phyloP scores from a whole-genome alignment of 768 basidiomycete genomes.

The Trametes cubensis region DNA sequence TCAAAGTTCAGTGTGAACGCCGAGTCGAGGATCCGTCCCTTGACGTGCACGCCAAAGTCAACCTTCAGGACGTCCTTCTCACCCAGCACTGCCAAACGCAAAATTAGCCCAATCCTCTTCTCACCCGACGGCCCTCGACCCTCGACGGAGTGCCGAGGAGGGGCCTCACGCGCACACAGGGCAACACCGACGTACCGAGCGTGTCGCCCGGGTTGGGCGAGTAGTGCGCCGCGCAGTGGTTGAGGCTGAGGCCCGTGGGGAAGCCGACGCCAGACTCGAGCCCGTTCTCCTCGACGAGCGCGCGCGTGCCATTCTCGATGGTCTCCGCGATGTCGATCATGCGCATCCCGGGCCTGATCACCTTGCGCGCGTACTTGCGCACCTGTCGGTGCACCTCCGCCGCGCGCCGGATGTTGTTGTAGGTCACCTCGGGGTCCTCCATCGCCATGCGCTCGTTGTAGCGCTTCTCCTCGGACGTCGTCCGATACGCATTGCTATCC shows the following conservation, averaged over 20 bases:
- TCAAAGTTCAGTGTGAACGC: constrained; percentile 93
- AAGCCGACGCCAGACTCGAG: constrained; percentile 89
- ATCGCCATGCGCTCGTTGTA: constrained; percentile 76
- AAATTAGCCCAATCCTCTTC: background rate
- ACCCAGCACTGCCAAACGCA: constrained; percentile 61
- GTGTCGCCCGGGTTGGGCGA: constrained; percentile 94
- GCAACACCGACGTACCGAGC: constrained; percentile 51
- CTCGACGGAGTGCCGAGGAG: constrained; percentile 19
- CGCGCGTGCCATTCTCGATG: constrained; percentile 90
- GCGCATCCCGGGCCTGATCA: constrained; percentile 89
- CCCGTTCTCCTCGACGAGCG: constrained; percentile 90
- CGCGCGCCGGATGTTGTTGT: constrained; percentile 86
- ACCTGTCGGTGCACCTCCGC: constrained; percentile 97
- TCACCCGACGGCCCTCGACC: constrained; percentile 8
- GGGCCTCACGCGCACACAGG: background rate
- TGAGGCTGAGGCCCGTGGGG: constrained; percentile 92
- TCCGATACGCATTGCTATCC: constrained; percentile 83
- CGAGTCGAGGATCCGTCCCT: constrained; percentile 93
- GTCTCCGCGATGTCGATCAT: constrained; percentile 93
- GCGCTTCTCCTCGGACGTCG: constrained; percentile 88
- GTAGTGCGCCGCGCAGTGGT: constrained; percentile 96
- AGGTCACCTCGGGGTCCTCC: constrained; percentile 83
- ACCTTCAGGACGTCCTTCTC: constrained; percentile 92
- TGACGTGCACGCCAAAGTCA: constrained; percentile 96
- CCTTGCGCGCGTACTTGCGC: constrained; percentile 75